These are phyloP conservation scores for Cryptosporidium felis DNA, from an alignment of 169 alveolate genomes.

Conservation along the genomic window DNA sequence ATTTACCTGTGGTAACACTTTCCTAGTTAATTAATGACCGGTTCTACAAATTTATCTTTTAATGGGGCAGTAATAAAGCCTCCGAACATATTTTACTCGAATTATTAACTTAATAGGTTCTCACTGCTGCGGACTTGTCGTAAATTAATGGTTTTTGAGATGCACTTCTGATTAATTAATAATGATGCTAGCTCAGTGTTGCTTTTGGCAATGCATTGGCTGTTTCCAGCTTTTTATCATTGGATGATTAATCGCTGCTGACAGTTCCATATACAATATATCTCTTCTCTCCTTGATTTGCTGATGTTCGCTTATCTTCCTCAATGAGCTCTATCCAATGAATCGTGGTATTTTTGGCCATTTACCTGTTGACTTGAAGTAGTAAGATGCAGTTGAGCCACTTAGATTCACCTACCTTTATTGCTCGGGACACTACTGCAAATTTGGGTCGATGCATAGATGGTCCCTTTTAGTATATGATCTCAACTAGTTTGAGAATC, in stretches of 20 bases:
- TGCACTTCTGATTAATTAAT: not conserved
- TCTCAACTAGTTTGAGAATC: too few species aligned
- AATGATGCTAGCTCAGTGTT: conserved; percentile 5
- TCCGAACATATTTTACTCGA: too few species aligned
- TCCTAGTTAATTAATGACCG: too few species aligned
- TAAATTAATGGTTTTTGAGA: conserved; percentile 18
- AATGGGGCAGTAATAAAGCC: too few species aligned
- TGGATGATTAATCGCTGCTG: conserved; percentile 19
- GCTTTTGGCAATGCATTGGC: not conserved
- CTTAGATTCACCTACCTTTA: too few species aligned
- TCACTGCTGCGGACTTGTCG: not conserved
- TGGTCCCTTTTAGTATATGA: too few species aligned
- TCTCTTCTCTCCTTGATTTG: not conserved
- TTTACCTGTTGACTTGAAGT: not conserved
- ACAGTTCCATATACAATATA: too few species aligned
- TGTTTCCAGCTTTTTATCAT: conserved; percentile 2
- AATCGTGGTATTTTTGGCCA: conserved; percentile 7
- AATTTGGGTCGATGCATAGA: too few species aligned
- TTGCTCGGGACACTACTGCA: too few species aligned
- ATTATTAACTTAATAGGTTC: conserved; percentile 16
- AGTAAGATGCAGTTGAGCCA: too few species aligned
- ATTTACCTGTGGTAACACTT: too few species aligned
- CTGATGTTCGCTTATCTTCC: not conserved
- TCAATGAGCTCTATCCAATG: not conserved
- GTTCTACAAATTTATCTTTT: too few species aligned